These are phyloP conservation scores for Dendrocalamus latiflorus DNA, from an alignment of 202 grass and related monocot species.

Conservation along the genomic window DNA sequence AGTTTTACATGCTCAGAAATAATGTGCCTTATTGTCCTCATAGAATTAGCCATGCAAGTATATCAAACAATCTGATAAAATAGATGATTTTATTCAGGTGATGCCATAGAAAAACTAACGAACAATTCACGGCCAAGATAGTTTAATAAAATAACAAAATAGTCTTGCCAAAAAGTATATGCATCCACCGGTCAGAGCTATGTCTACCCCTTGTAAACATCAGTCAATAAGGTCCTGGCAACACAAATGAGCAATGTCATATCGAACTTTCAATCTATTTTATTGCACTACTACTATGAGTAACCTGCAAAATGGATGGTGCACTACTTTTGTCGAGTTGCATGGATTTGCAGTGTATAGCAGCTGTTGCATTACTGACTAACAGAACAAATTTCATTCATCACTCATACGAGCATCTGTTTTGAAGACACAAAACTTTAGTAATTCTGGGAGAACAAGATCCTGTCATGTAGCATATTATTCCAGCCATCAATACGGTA, in stretches of 20 bases:
- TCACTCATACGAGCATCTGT: not conserved
- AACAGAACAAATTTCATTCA: conserved; percentile 4
- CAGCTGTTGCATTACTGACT: not conserved
- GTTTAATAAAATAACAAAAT: not conserved
- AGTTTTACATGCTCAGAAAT: not conserved
- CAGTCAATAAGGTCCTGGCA: conserved; percentile 1
- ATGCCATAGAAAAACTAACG: conserved; percentile 1
- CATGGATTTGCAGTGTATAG: conserved; percentile 5
- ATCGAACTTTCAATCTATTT: not conserved
- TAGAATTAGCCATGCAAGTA: not conserved
- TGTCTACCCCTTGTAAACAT: not conserved
- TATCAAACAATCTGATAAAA: not conserved
- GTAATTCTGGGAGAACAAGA: not conserved
- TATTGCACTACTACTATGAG: not conserved
- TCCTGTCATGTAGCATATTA: not conserved
- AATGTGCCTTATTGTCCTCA: not conserved
- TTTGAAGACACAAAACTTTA: not conserved
- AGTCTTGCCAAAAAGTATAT: conserved; percentile 10
- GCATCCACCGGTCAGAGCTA: not conserved
- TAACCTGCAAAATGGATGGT: not conserved
- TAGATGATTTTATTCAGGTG: not conserved
- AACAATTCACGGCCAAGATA: not conserved
- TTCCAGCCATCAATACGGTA: not conserved
- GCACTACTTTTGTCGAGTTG: not conserved
- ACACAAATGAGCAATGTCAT: not conserved